These are phyloP conservation scores for Zoysia pacifica DNA, from an alignment of 176 grass and related monocot species.

Conservation along the genomic window DNA sequence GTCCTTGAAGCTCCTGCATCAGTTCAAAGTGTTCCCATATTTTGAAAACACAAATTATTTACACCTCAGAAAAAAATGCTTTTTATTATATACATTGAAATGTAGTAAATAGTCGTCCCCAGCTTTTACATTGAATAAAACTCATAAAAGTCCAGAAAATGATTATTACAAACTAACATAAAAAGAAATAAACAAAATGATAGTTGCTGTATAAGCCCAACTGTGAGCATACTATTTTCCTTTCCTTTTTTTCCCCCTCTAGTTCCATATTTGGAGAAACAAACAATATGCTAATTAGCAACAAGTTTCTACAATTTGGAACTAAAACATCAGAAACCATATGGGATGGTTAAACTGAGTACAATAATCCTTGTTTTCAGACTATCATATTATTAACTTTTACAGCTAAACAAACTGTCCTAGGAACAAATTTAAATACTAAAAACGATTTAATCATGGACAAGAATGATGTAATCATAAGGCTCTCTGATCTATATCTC, in stretches of 20 bases:
- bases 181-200: not conserved
- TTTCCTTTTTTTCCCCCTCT: not conserved
- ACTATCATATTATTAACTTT: conserved; percentile 7
- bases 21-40: conserved; percentile 28
- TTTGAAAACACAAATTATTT: conserved; percentile 25
- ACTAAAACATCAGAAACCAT: not conserved
- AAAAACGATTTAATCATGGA: not conserved
- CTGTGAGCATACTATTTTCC: not conserved
- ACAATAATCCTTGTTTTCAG: not conserved
- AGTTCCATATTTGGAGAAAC: not conserved
- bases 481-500: not conserved
- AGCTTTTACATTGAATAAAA: not conserved
- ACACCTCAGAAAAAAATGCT: conserved; percentile 8
- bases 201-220: not conserved
- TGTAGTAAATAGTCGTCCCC: not conserved
- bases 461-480: not conserved
- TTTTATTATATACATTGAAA: not conserved
- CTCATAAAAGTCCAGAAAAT: not conserved
- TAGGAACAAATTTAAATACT: conserved; percentile 5
- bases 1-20: conserved; percentile 79
- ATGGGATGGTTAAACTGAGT: not conserved
- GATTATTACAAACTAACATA: not conserved
- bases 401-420: not conserved
- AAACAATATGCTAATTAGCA: not conserved
- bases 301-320: conserved; percentile 2